phyloP scores from a whole-genome alignment of 768 basidiomycete species.

The Serpula lacrymans region DNA sequence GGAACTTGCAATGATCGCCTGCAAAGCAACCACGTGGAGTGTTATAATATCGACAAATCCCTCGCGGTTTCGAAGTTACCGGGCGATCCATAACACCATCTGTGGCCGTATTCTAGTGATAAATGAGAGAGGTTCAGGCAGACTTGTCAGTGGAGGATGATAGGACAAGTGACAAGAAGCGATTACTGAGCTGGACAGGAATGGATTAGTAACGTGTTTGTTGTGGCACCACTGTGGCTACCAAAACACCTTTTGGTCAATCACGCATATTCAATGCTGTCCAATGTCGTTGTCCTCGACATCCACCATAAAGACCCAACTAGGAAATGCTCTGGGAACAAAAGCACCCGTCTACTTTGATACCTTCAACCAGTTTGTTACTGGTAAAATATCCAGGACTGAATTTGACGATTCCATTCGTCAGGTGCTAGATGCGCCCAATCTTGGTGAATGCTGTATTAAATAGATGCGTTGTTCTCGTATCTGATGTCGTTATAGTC shows the following conservation, averaged over 20 bases:
- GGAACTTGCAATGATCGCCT: conserved; percentile 70
- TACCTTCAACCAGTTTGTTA: conserved; percentile 62
- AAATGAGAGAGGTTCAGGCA: conserved; percentile 20
- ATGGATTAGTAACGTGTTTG: too few relatives aligned
- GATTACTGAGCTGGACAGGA: too few relatives aligned
- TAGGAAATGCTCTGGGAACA: conserved; percentile 56
- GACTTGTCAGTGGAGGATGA: conserved; percentile 23
- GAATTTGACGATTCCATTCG: conserved; percentile 77
- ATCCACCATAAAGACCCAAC: conserved; percentile 65
- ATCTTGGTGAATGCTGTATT: conserved; percentile 37
- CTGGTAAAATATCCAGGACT: conserved; percentile 61
- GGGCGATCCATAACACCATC: conserved; percentile 47
- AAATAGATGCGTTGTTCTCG: not conserved
- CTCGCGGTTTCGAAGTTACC: conserved; percentile 66
- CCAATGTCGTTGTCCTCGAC: conserved; percentile 76
- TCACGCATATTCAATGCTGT: too few relatives aligned
- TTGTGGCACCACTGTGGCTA: too few relatives aligned
- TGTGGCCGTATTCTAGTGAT: conserved; percentile 10
- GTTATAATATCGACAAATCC: conserved; percentile 66
- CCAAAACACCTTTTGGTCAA: too few relatives aligned
- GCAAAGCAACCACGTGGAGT: conserved; percentile 67
- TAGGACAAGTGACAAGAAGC: too few relatives aligned
- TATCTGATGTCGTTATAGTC: conserved; percentile 40
- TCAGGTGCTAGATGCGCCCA: conserved; percentile 55
- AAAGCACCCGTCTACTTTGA: conserved; percentile 62